Conservation (phyloP, 2,329 filamentous ascomycete species). For the Fusarium austroafricanum region DNA sequence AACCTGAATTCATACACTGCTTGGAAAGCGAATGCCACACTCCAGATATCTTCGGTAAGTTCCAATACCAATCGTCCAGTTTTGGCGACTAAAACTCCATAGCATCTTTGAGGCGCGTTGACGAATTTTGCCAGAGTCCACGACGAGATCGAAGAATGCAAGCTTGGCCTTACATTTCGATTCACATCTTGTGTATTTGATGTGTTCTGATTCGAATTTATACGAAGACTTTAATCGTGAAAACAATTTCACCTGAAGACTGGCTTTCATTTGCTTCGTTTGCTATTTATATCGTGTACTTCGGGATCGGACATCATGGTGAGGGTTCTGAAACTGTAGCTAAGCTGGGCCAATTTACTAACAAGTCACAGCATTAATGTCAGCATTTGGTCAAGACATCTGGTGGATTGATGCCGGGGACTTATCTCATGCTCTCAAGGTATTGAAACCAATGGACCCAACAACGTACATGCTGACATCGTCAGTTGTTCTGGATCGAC, state of each 20-base stretch:
- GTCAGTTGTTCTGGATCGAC: slow-evolving; percentile 9
- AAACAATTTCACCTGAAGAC: slow-evolving; percentile 13
- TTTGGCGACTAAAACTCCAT: too few species aligned
- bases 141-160: slow-evolving; percentile 9
- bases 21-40: too few species aligned
- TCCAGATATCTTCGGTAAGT: too few species aligned
- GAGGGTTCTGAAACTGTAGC: accelerated
- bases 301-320: slow-evolving; percentile 25
- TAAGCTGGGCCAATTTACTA: accelerated
- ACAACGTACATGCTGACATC: accelerated
- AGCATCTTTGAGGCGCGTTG: too few species aligned
- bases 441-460: accelerated
- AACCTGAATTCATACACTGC: too few species aligned
- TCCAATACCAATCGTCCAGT: too few species aligned
- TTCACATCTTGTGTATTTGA: slow-evolving; percentile 9
- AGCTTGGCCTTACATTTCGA: slow-evolving; percentile 17
- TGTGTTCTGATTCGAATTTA: slow-evolving; percentile 14
- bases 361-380: neutral
- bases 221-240: slow-evolving; percentile 7
- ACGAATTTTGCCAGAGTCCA: slow-evolving; percentile 4
- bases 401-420: neutral
- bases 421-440: slow-evolving; percentile 14
- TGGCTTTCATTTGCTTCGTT: slow-evolving; percentile 6
- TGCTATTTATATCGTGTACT: neutral
- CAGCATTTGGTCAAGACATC: slow-evolving; percentile 15